Conservation (phyloP, 2,329 filamentous ascomycete genomes). For the Fusarium chlamydosporum region DNA sequence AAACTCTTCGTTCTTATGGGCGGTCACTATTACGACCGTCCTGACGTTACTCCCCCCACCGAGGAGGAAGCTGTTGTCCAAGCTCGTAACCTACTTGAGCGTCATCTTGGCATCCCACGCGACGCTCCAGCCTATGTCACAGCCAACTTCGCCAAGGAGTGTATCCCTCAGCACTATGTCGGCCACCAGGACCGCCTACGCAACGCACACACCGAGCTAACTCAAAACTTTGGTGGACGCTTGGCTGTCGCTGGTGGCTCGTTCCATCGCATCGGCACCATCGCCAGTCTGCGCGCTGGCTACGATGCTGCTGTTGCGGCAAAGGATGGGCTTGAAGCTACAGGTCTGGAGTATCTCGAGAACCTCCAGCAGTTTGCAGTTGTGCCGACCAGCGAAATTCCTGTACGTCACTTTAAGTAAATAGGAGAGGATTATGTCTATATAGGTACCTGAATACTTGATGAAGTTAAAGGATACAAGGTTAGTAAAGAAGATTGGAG, state of each 20-base stretch:
- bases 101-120: conserved; percentile 78
- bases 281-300: conserved; percentile 65
- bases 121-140: conserved; percentile 72
- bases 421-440: not conserved
- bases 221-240: conserved; percentile 69
- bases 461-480: not conserved
- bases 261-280: conserved; percentile 66
- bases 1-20: conserved; percentile 96
- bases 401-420: conserved; percentile 46
- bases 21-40: conserved; percentile 85
- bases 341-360: conserved; percentile 52
- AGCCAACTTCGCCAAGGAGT: conserved; percentile 73
- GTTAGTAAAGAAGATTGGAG: not conserved
- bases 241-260: conserved; percentile 74
- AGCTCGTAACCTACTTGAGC: conserved; percentile 76
- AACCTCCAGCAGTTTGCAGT: conserved; percentile 45
- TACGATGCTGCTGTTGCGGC: conserved; percentile 52
- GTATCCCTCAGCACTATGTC: conserved; percentile 91
- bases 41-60: conserved; percentile 62
- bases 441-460: not conserved
- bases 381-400: conserved; percentile 47
- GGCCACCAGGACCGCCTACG: conserved; percentile 78
- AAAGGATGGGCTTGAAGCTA: conserved; percentile 44
- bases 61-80: conserved; percentile 76
- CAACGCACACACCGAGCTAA: conserved; percentile 68